These are phyloP conservation scores for Pascua guehoae DNA, from an alignment of 1,284 basidiomycete species.

Conservation along the genomic window DNA sequence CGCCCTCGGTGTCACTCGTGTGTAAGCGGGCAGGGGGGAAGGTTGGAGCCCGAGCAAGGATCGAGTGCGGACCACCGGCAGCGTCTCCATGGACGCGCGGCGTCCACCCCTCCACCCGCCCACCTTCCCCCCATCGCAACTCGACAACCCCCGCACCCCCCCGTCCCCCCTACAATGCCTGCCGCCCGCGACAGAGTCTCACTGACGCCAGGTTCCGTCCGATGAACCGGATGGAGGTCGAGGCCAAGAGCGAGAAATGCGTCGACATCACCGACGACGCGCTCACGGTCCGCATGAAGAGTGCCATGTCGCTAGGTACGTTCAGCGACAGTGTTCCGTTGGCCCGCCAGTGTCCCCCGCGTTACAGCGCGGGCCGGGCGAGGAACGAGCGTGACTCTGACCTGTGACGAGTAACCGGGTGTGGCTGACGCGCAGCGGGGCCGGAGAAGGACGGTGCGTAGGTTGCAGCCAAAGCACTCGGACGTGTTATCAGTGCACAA, in stretches of 20 bases:
- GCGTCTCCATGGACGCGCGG: too few relatives aligned
- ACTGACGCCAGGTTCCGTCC: slow-evolving; percentile 75
- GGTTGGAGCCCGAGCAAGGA: too few relatives aligned
- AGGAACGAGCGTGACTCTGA: neutral
- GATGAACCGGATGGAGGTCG: slow-evolving; percentile 83
- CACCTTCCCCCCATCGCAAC: neutral
- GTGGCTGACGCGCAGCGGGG: slow-evolving; percentile 36
- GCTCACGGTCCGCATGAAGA: slow-evolving; percentile 71
- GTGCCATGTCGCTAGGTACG: slow-evolving; percentile 66
- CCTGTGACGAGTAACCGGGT: neutral
- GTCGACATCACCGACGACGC: slow-evolving; percentile 79
- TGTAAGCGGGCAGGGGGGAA: too few relatives aligned
- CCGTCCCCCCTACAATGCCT: neutral
- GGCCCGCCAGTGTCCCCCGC: too few relatives aligned
- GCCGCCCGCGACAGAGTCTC: neutral
- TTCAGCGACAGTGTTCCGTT: neutral
- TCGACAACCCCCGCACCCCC: neutral
- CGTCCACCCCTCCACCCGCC: too few relatives aligned
- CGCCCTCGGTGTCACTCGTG: too few relatives aligned
- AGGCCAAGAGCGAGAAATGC: slow-evolving; percentile 86
- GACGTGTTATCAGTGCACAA: too few relatives aligned
- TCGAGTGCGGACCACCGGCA: too few relatives aligned
- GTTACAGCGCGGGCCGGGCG: too few relatives aligned
- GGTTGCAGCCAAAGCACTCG: too few relatives aligned
- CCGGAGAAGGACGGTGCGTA: slow-evolving; percentile 48